A percentile compares a stretch with the other conserved stretches of the same genome.
Evolutionary conservation across 2,329 filamentous ascomycete species (phyloP).

Genomic region (Didymella sp.): DNA sequence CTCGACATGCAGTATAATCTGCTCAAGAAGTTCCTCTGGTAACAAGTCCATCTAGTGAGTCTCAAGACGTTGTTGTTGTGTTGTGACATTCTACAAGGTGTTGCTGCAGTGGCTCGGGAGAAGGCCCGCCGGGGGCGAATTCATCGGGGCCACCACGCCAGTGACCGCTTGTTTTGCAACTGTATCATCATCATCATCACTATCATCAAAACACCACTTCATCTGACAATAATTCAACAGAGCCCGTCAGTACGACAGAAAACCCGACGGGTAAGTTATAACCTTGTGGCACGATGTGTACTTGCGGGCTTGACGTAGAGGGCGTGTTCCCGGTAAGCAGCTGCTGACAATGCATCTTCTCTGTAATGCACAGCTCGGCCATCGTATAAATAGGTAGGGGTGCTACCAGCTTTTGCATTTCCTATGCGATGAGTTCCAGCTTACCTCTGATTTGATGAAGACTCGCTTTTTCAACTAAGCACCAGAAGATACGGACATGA

Average conservation of each 20-base stretch:
- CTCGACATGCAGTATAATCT: slow-evolving; percentile 7
- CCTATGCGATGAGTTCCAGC: background rate
- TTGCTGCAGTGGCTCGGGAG: background rate
- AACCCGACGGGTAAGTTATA: background rate
- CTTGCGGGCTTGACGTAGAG: background rate
- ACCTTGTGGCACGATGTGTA: background rate
- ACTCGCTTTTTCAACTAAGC: no score
- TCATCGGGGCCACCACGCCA: background rate
- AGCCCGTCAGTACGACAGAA: background rate
- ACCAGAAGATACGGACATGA: no score
- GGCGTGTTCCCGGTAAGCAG: background rate
- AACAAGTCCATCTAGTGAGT: background rate
- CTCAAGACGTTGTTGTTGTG: background rate
- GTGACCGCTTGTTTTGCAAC: no score
- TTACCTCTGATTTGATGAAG: no score
- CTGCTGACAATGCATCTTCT: background rate
- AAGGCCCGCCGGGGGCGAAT: background rate
- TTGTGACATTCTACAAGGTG: background rate
- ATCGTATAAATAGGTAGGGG: background rate
- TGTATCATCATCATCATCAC: background rate
- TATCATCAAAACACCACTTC: no score
- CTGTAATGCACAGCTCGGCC: background rate
- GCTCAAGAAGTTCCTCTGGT: slow-evolving; percentile 10
- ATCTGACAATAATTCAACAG: background rate
- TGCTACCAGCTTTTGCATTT: background rate